phyloP scores from a whole-genome alignment of 2,329 filamentous ascomycete species.

The Cryphonectria parasitica region DNA sequence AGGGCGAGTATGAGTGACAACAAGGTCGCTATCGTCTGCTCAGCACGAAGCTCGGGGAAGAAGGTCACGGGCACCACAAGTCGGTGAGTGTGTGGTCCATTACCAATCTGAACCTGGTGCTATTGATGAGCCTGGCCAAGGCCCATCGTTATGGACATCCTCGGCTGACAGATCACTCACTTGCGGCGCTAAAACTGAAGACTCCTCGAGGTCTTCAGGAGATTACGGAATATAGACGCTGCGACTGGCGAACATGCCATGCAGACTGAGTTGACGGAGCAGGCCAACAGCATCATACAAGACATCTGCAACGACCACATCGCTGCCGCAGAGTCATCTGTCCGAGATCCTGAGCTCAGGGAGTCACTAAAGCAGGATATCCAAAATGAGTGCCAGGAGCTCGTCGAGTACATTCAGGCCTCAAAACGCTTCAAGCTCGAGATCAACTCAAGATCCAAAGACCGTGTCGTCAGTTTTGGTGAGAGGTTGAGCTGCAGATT shows the following conservation, averaged over 20 bases:
- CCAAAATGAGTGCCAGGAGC: conserved; percentile 76
- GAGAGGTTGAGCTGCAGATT: conserved; percentile 95
- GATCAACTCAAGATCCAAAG: conserved; percentile 77
- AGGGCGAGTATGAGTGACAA: conserved; percentile 67
- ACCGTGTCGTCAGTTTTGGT: conserved; percentile 90
- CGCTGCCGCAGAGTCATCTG: conserved; percentile 66
- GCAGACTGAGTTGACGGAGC: conserved; percentile 58
- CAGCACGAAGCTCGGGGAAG: conserved; percentile 89
- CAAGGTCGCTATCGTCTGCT: conserved; percentile 91
- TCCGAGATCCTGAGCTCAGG: conserved; percentile 61
- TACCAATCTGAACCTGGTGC: background rate
- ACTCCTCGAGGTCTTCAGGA: conserved; percentile 63
- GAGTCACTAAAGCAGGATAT: conserved; percentile 67
- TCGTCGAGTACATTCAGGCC: conserved; percentile 73
- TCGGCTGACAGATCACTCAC: conserved; percentile 11
- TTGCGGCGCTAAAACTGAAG: conserved; percentile 38
- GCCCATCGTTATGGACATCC: background rate
- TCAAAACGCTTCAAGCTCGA: conserved; percentile 71
- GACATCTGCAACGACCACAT: conserved; percentile 85
- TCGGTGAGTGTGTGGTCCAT: conserved; percentile 62
- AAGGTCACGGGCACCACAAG: conserved; percentile 96
- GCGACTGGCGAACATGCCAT: conserved; percentile 56
- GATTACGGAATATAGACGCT: conserved; percentile 57
- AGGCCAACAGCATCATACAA: conserved; percentile 76
- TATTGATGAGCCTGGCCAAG: background rate